Evolutionary conservation across 139 green algal genomes (phyloP).

Genomic region (Ettlia oleoabundans): DNA sequence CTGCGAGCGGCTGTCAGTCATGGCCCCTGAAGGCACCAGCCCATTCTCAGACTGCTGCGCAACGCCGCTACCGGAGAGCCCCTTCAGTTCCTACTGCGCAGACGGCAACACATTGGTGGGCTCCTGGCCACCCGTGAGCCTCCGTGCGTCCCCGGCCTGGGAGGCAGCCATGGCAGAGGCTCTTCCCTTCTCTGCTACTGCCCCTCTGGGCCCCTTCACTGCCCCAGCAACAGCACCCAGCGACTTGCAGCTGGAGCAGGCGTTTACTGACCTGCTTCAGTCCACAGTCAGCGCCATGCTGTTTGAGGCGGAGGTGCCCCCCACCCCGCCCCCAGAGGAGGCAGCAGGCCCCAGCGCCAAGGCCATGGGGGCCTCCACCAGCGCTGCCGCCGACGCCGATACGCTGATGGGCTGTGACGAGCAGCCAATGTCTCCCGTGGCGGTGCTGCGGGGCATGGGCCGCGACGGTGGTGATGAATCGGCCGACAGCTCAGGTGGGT

Average conservation of each 20-base stretch:
- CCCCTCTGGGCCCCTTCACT: not conserved
- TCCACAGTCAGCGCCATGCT: conserved; percentile 22
- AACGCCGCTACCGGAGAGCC: conserved; percentile 10
- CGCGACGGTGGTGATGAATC: no score
- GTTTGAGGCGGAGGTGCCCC: conserved; percentile 1
- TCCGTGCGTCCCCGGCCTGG: not conserved
- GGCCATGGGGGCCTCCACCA: not conserved
- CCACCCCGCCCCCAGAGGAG: not conserved
- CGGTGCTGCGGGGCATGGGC: not conserved
- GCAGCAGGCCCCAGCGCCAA: no score
- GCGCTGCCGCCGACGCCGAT: not conserved
- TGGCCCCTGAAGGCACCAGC: conserved; percentile 1
- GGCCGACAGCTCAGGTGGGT: conserved; percentile 14
- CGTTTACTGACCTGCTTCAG: conserved; percentile 7
- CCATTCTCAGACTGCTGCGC: conserved; percentile 29
- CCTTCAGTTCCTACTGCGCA: not conserved
- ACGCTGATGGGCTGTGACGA: not conserved
- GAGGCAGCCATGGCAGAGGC: no score
- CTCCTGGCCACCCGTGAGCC: conserved; percentile 3
- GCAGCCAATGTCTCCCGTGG: not conserved
- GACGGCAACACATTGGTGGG: no score
- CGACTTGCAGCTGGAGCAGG: not conserved
- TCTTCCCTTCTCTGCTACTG: no score
- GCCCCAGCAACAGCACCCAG: not conserved
- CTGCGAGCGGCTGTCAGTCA: conserved; percentile 27